Conservation (phyloP, 2,329 filamentous ascomycete genomes). For the Raffaelea arxii region DNA sequence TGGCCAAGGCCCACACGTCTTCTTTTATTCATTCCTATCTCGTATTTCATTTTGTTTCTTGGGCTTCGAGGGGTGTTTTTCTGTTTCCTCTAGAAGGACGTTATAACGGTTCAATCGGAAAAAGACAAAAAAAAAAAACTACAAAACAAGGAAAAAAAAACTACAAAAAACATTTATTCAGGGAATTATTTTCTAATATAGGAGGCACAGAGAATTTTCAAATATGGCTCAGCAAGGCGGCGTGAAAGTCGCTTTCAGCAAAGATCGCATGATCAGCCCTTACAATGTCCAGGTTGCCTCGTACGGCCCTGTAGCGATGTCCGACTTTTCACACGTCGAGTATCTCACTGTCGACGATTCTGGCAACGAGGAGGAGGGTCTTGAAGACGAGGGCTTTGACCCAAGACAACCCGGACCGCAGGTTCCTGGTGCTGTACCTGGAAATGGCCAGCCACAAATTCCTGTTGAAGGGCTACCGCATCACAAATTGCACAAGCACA, state of each 20-base stretch:
- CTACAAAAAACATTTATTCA: neutral
- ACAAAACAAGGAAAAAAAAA: neutral
- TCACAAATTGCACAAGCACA: neutral
- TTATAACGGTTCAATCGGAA: neutral
- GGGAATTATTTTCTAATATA: slow-evolving; percentile 9
- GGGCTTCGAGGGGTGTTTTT: neutral
- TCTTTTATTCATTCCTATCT: neutral
- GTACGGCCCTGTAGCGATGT: slow-evolving; percentile 28
- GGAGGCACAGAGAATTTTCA: slow-evolving; percentile 21
- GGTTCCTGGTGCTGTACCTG: neutral
- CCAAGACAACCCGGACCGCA: too few relatives aligned
- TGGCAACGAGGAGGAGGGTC: slow-evolving; percentile 24
- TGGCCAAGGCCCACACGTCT: too few relatives aligned
- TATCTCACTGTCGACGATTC: slow-evolving; percentile 29
- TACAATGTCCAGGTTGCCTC: slow-evolving; percentile 29
- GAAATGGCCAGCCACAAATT: neutral
- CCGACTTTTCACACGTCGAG: slow-evolving; percentile 32
- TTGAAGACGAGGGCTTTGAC: slow-evolving; percentile 10
- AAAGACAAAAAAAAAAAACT: neutral
- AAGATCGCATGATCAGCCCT: slow-evolving; percentile 28
- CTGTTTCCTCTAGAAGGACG: neutral
- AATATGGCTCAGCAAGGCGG: slow-evolving; percentile 12
- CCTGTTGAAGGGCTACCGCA: neutral
- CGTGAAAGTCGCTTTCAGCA: slow-evolving; percentile 25
- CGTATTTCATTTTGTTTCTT: slow-evolving; percentile 1